A percentile compares a stretch with the other conserved stretches of the same genome.
Conservation (phyloP, 148 eudicot species). For the Vaccinium corymbosum region DNA sequence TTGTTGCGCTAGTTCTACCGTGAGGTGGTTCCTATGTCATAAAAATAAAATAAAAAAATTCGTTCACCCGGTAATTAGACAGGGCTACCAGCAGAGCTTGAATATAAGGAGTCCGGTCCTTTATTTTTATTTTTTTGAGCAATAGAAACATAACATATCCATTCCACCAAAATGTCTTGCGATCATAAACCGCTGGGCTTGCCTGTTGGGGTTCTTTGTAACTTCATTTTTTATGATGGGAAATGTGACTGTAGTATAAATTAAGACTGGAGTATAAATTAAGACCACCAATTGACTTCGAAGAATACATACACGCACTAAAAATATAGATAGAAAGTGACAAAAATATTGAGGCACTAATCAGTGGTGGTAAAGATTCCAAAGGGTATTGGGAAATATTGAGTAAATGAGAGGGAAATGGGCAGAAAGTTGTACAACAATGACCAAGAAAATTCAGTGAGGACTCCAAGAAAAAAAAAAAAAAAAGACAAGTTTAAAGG, state of each 20-base stretch:
- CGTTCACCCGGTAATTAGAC: neutral
- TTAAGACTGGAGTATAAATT: neutral
- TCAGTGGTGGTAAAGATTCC: neutral
- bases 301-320: neutral
- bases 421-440: neutral
- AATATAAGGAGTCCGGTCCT: neutral
- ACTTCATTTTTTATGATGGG: neutral
- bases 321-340: neutral
- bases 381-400: neutral
- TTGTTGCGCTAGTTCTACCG: too few relatives aligned
- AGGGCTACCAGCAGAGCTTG: neutral
- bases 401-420: neutral
- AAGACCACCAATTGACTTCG: neutral
- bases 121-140: neutral
- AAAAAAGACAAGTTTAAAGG: neutral
- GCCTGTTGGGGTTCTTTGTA: neutral
- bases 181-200: neutral
- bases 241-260: neutral
- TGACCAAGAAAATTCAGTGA: neutral
- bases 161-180: neutral
- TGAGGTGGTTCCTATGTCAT: too few relatives aligned
- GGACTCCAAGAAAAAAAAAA: too few relatives aligned
- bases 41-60: neutral
- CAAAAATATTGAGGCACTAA: neutral
- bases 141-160: too few relatives aligned